Evolutionary conservation across 352 stramenopile genomes (phyloP).

Genomic region (Globisporangium emineosum): DNA sequence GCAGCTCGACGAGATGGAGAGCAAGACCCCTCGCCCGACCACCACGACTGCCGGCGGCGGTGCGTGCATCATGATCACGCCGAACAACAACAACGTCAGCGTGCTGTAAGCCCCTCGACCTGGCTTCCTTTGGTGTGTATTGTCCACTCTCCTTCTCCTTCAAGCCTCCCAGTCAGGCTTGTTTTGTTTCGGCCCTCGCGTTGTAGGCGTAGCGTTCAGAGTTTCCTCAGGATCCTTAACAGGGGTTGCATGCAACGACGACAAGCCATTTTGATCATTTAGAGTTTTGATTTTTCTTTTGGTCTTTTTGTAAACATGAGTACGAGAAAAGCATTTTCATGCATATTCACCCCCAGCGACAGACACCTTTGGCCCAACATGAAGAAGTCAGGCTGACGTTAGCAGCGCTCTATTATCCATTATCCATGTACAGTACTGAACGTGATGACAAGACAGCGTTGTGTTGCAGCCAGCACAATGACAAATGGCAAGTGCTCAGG

Average conservation of each 20-base stretch:
- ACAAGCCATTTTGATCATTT: neutral
- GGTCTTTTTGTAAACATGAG: neutral
- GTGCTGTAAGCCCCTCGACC: conserved; percentile 14
- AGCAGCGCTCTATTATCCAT: no score
- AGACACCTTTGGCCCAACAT: neutral
- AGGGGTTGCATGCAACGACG: neutral
- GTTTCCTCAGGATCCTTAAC: neutral
- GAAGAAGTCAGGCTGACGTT: neutral
- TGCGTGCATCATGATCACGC: conserved; percentile 47
- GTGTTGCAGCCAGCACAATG: neutral
- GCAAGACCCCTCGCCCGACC: conserved; percentile 40
- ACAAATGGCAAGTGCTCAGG: neutral
- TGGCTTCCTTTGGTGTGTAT: neutral
- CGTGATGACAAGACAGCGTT: no score
- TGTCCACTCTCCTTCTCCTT: neutral
- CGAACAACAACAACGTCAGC: conserved; percentile 35
- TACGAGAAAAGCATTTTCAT: neutral
- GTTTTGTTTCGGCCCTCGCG: neutral
- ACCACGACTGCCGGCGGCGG: conserved; percentile 29
- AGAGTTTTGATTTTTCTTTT: neutral
- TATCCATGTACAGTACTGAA: no score
- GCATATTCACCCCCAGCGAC: neutral
- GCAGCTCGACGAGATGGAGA: conserved; percentile 53
- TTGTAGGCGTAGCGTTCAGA: neutral
- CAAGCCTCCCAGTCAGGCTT: neutral